These are phyloP conservation scores for Diospyros kaki DNA, from an alignment of 148 eudicot genomes.

Conservation along the genomic window DNA sequence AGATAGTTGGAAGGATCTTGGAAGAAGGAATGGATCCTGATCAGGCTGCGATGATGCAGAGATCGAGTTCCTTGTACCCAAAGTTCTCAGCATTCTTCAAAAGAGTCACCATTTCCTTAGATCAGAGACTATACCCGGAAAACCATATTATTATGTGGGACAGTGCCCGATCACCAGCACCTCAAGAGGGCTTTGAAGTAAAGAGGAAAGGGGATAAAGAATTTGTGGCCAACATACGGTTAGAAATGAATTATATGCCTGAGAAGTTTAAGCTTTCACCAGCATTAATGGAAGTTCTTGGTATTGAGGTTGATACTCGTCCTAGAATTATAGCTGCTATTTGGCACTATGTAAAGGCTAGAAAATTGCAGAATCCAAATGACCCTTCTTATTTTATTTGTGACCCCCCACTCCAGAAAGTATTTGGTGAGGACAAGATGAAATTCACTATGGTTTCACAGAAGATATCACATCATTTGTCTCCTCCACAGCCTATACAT, in stretches of 20 bases:
- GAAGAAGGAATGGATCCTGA: constrained; percentile 90
- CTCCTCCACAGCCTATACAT: constrained; percentile 84
- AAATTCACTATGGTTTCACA: constrained; percentile 82
- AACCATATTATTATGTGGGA: constrained; percentile 92
- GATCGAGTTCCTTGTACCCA: constrained; percentile 63
- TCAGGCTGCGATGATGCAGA: constrained; percentile 61
- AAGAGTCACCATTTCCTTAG: constrained; percentile 74
- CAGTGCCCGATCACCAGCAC: constrained; percentile 67
- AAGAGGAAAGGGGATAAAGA: constrained; percentile 90
- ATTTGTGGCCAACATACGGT: constrained; percentile 55
- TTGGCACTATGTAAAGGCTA: constrained; percentile 95
- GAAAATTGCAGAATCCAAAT: constrained; percentile 72
- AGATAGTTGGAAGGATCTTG: constrained; percentile 82
- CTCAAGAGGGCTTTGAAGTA: constrained; percentile 94
- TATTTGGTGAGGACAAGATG: constrained; percentile 79
- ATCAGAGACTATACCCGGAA: constrained; percentile 80
- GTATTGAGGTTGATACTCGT: constrained; percentile 92
- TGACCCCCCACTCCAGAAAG: constrained; percentile 78
- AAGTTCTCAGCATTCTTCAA: constrained; percentile 85
- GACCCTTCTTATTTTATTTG: constrained; percentile 86
- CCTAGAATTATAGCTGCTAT: constrained; percentile 82
- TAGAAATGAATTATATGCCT: constrained; percentile 82
- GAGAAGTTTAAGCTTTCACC: constrained; percentile 89
- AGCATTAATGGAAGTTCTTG: constrained; percentile 75
- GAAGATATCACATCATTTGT: constrained; percentile 66